Evolutionary conservation across 2,329 filamentous ascomycete genomes (phyloP).

Genomic region (Venturia oleaginea): DNA sequence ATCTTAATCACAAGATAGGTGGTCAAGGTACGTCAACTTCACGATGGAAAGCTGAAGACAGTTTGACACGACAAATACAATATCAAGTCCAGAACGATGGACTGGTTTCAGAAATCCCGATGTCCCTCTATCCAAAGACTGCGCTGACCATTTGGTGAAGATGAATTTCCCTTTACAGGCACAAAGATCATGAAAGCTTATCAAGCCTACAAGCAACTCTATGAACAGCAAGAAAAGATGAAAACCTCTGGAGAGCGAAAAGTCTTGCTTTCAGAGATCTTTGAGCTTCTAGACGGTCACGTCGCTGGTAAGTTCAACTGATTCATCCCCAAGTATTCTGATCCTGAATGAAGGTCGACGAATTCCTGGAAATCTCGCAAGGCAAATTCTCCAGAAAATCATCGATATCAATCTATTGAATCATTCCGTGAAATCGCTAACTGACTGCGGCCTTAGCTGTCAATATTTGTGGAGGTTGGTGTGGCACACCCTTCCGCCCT

Average conservation of each 20-base stretch:
- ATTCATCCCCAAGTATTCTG: neutral
- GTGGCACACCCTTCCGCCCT: neutral
- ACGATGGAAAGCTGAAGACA: no score
- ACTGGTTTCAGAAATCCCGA: no score
- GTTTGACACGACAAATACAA: no score
- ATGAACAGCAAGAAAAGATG: neutral
- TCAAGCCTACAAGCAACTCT: neutral
- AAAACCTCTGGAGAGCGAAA: neutral
- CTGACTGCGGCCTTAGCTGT: neutral
- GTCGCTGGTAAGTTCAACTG: neutral
- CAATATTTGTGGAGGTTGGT: neutral
- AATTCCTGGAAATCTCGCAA: neutral
- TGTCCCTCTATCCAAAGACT: no score
- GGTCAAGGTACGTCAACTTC: no score
- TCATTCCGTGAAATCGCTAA: no score
- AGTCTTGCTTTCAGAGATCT: neutral
- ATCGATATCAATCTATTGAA: neutral
- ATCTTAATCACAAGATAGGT: neutral
- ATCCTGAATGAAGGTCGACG: neutral
- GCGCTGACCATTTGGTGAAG: no score
- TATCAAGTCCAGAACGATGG: no score
- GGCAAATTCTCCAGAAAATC: neutral
- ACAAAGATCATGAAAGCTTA: neutral
- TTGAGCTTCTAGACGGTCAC: neutral
- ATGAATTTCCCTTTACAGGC: neutral